Evolutionary conservation across 768 basidiomycete genomes (phyloP).

Genomic region (Rhizopogon salebrosus): DNA sequence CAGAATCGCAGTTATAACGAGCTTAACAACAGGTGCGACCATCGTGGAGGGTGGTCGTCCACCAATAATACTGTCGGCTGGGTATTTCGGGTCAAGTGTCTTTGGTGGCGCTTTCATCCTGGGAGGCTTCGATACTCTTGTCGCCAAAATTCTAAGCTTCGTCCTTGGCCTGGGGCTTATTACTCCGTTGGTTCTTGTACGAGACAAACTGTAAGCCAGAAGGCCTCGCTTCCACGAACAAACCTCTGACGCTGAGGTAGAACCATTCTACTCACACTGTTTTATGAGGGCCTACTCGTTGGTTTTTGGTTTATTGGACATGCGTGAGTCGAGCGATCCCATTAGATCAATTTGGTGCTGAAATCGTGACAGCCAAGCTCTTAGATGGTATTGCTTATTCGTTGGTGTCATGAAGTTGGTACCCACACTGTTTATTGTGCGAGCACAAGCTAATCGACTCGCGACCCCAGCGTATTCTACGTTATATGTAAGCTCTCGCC

Average conservation of each 20-base stretch:
- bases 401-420: conserved; percentile 81
- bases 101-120: conserved; percentile 81
- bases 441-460: conserved; percentile 8
- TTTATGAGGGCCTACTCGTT: conserved; percentile 82
- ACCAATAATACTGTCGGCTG: conserved; percentile 65
- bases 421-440: conserved; percentile 6
- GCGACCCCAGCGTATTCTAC: conserved; percentile 62
- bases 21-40: conserved; percentile 17
- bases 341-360: conserved; percentile 4
- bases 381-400: conserved; percentile 82
- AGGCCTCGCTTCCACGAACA: background rate
- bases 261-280: conserved; percentile 76
- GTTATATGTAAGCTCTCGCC: conserved; percentile 64
- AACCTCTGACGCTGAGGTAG: conserved; percentile 35
- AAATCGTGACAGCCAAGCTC: conserved; percentile 49
- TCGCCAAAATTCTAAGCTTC: conserved; percentile 90
- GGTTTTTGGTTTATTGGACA: conserved; percentile 97
- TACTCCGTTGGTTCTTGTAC: conserved; percentile 79
- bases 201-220: conserved; percentile 77
- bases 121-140: conserved; percentile 83
- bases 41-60: conserved; percentile 76
- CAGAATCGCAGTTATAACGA: background rate
- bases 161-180: conserved; percentile 83
- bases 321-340: conserved; percentile 46
- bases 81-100: conserved; percentile 79